Evolutionary conservation across 2,329 filamentous ascomycete genomes (phyloP), one percentile per base, ranked within the genome.

Genomic region (Plectosphaerella plurivora): DNA sequence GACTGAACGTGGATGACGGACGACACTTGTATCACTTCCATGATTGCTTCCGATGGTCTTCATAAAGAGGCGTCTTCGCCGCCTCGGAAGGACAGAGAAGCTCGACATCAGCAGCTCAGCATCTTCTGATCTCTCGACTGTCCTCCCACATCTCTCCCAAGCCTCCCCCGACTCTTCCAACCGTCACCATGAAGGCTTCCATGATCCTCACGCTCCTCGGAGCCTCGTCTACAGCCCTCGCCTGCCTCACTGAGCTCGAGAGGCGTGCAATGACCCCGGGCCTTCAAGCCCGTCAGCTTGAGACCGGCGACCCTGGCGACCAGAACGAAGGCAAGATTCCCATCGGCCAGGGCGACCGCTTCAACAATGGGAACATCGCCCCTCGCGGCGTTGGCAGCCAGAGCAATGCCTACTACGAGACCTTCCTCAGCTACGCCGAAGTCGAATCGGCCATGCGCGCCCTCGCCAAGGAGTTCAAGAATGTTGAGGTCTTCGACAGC

Each of bases 401-500:
- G 11, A 12, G 35, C 49, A 22, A 51, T 9, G 14, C 41, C 28
- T 63, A 63, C 28, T 68, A 77, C 50, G 55, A 64, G 42, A 71
- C 67, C 49, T 72, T 78, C 59, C 68, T 79, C 61, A 79, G 71
- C 47, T 63, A 71, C 37, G 57, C 60, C 11, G 77, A 79, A 57
- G 66, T 79, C 50, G 65, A 66, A 45, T 73, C 73, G 2, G 76
- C 69, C 1, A 64, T 78, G 25, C 58, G 70, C 24, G 72, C 65
- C 28, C 70, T 79, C 24, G 68, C 66, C 18, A 66, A 57, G 24
- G 60, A 59, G n/a, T 76, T 71, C 51, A 60, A 65, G 25, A 62
- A 70, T 3, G 63, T 75, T 25, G 60, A 61, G 46, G 64, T 71
- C 14, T 67, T 77, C 54, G 66, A 64, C 2, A 63, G 73, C 1